Evolutionary conservation across 768 basidiomycete genomes (phyloP).

Genomic region (Cystofilobasidium bisporidii): DNA sequence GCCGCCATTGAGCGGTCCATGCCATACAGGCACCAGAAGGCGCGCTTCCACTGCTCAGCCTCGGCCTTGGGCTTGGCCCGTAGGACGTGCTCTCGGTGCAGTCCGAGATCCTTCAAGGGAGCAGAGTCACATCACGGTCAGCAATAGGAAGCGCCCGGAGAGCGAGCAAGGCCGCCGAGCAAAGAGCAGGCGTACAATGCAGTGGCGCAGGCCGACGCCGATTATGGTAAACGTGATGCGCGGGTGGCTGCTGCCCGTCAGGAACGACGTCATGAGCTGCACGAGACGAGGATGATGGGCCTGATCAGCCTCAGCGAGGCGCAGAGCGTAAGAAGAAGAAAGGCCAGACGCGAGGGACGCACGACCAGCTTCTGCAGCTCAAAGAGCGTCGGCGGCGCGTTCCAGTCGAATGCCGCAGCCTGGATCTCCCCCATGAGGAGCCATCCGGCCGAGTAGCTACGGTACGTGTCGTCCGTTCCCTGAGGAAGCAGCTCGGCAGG

Average conservation of each 20-base stretch:
- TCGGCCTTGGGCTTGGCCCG: constrained; percentile 38
- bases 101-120: constrained; percentile 17
- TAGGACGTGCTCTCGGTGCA: constrained; percentile 23
- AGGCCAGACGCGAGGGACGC: too few species aligned
- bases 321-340: too few species aligned
- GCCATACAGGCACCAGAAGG: constrained; percentile 51
- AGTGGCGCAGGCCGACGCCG: constrained; percentile 59
- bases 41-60: constrained; percentile 67
- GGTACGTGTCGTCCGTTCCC: constrained; percentile 38
- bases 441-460: constrained; percentile 54
- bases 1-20: constrained; percentile 40
- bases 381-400: constrained; percentile 50
- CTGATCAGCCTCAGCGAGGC: neutral
- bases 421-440: constrained; percentile 57
- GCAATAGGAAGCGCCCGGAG: too few species aligned
- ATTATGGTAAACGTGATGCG: constrained; percentile 50
- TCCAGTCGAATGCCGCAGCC: constrained; percentile 46
- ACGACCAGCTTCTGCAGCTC: constrained; percentile 59
- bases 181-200: constrained; percentile 32
- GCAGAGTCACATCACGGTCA: neutral
- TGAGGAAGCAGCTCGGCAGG: constrained; percentile 34
- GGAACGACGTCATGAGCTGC: constrained; percentile 42
- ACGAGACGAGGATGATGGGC: constrained; percentile 32
- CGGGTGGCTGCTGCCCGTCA: constrained; percentile 32
- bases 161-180: too few species aligned